Conservation (phyloP, 1,139 yeast genomes). For the Candida tropicalis region DNA sequence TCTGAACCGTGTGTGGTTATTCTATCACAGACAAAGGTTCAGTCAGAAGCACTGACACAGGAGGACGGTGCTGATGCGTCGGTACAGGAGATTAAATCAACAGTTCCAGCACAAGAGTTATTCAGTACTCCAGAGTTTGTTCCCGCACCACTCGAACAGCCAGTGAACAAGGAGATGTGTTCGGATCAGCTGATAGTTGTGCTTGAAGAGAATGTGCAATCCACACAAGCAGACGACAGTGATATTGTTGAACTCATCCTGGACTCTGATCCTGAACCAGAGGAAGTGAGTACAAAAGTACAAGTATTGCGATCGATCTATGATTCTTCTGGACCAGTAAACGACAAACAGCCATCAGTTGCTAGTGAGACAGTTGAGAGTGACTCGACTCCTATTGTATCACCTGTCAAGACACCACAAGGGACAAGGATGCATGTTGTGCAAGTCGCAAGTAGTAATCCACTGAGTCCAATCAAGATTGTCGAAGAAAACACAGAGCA, state of each 20-base stretch:
- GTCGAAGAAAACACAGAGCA: neutral
- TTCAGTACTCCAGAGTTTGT: slow-evolving; percentile 1
- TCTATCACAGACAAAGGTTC: neutral
- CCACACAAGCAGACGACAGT: slow-evolving; percentile 6
- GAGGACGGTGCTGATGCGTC: neutral
- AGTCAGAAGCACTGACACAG: too few relatives aligned
- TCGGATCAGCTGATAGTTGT: neutral
- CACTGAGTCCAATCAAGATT: slow-evolving; percentile 4
- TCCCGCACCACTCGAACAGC: neutral
- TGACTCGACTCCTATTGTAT: slow-evolving; percentile 8
- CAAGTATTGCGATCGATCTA: slow-evolving; percentile 14
- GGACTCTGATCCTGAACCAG: slow-evolving; percentile 30
- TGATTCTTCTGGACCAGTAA: slow-evolving; percentile 11
- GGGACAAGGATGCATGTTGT: neutral
- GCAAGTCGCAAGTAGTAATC: neutral
- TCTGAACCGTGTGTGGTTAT: neutral
- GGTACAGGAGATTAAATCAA: too few relatives aligned
- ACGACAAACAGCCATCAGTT: slow-evolving; percentile 5
- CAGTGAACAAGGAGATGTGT: too few relatives aligned
- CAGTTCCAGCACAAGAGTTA: neutral
- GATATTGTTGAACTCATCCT: slow-evolving; percentile 22
- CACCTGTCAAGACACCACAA: slow-evolving; percentile 1
- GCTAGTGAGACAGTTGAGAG: slow-evolving; percentile 9
- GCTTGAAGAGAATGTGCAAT: neutral
- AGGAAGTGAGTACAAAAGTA: slow-evolving; percentile 4